Percentiles rank a stretch among this genome's conserved stretches.
Evolutionary conservation across 257 asterid genomes (phyloP).

Genomic region (Solanum neorickii): DNA sequence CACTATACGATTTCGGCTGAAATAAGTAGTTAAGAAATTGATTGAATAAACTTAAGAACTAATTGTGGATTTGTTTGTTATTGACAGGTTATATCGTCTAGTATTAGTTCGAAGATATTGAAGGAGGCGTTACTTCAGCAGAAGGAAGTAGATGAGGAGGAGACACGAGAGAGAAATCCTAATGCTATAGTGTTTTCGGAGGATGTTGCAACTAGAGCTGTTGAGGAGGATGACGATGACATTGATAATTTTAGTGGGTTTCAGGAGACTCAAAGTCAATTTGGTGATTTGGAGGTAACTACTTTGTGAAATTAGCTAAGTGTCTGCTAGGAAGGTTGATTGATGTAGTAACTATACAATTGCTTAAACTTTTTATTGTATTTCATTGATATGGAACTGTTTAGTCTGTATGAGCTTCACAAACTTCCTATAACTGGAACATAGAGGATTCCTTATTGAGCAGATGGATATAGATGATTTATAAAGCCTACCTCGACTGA

Average conservation of each 20-base stretch:
- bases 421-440: neutral
- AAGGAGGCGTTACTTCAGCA: conserved; percentile 79
- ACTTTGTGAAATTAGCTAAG: neutral
- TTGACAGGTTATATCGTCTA: conserved; percentile 30
- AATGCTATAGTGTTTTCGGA: conserved; percentile 17
- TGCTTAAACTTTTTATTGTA: neutral
- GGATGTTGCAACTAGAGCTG: conserved; percentile 12
- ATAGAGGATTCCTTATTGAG: neutral
- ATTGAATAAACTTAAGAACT: neutral
- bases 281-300: conserved; percentile 45
- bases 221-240: conserved; percentile 40
- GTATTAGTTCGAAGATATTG: conserved; percentile 68
- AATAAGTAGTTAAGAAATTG: neutral
- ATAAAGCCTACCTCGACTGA: neutral
- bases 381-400: neutral
- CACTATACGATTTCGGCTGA: neutral
- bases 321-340: neutral
- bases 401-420: neutral
- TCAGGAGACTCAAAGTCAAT: conserved; percentile 59
- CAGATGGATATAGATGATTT: neutral
- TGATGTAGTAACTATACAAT: neutral
- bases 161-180: conserved; percentile 26
- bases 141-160: conserved; percentile 74
- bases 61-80: neutral
- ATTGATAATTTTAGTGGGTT: conserved; percentile 61